Percentiles rank a stretch among this genome's conserved stretches.
Conservation (phyloP, 2,329 filamentous ascomycete genomes). For the Ascochyta rabiei region DNA sequence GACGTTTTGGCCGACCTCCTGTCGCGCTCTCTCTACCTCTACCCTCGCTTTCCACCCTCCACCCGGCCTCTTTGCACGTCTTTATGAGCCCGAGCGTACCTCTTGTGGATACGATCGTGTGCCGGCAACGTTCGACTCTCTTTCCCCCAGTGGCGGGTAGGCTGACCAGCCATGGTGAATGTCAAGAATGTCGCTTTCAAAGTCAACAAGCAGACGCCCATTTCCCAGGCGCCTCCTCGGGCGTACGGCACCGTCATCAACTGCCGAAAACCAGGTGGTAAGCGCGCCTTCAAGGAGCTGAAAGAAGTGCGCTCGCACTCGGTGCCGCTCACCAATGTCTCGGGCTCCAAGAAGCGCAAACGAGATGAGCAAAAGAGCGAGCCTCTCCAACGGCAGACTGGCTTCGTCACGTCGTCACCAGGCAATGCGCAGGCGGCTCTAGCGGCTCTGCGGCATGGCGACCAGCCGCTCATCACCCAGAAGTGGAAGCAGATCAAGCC, state of each 20-base stretch:
- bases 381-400: slow-evolving; percentile 6
- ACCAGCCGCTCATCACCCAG: slow-evolving; percentile 23
- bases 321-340: slow-evolving; percentile 38
- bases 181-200: slow-evolving; percentile 47
- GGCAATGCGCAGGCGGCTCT: slow-evolving; percentile 7
- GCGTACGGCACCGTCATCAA: slow-evolving; percentile 45
- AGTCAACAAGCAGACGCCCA: slow-evolving; percentile 46
- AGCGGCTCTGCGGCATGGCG: not conserved
- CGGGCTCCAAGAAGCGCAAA: slow-evolving; percentile 34
- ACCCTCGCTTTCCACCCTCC: slow-evolving; percentile 20
- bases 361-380: slow-evolving; percentile 17
- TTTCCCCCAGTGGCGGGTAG: slow-evolving; percentile 37
- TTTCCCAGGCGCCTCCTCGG: slow-evolving; percentile 32
- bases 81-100: slow-evolving; percentile 6
- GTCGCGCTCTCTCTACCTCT: slow-evolving; percentile 28
- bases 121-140: slow-evolving; percentile 19
- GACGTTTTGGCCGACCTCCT: slow-evolving; percentile 29
- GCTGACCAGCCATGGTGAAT: slow-evolving; percentile 48
- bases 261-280: slow-evolving; percentile 40
- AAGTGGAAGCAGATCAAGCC: slow-evolving; percentile 35
- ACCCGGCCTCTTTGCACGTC: slow-evolving; percentile 3
- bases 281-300: slow-evolving; percentile 28
- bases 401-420: slow-evolving; percentile 4
- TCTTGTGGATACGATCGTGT: slow-evolving; percentile 19
- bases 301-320: slow-evolving; percentile 40